Evolutionary conservation across 495 filamentous ascomycete genomes (phyloP).

Genomic region (Trichoderma parareesei): DNA sequence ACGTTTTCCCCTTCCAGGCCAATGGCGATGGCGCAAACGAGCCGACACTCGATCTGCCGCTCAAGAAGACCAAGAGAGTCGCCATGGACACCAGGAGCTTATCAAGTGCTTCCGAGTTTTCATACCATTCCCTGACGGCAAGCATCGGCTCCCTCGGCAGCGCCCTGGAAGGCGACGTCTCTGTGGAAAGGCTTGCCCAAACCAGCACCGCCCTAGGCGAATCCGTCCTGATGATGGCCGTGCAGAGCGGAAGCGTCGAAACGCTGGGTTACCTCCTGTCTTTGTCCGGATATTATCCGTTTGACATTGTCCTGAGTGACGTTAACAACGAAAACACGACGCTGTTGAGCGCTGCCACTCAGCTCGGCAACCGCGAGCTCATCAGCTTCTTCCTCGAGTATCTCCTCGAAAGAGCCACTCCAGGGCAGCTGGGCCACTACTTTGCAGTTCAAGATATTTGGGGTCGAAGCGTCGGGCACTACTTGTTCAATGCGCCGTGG

Average conservation of each 20-base stretch:
- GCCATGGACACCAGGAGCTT: conserved; percentile 82
- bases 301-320: conserved; percentile 65
- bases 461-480: conserved; percentile 86
- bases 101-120: conserved; percentile 76
- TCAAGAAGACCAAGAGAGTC: conserved; percentile 63
- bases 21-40: conserved; percentile 17
- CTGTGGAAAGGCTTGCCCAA: conserved; percentile 69
- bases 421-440: conserved; percentile 51
- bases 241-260: conserved; percentile 64
- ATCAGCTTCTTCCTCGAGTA: conserved; percentile 69
- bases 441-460: conserved; percentile 68
- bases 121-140: conserved; percentile 64
- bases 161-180: conserved; percentile 75
- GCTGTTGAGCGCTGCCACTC: conserved; percentile 87
- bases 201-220: conserved; percentile 76
- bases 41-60: conserved; percentile 29
- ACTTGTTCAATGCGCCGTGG: conserved; percentile 85
- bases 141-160: conserved; percentile 67
- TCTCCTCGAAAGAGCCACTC: conserved; percentile 29
- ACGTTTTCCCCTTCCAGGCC: conserved; percentile 80
- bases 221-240: conserved; percentile 93
- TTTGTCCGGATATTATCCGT: conserved; percentile 63
- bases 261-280: conserved; percentile 71
- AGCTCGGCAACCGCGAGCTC: conserved; percentile 66
- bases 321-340: conserved; percentile 83